Percentiles rank a stretch among this genome's conserved stretches.
Evolutionary conservation across 2,329 filamentous ascomycete species (phyloP).

Genomic region (Magnaporthiopsis incrustans): DNA sequence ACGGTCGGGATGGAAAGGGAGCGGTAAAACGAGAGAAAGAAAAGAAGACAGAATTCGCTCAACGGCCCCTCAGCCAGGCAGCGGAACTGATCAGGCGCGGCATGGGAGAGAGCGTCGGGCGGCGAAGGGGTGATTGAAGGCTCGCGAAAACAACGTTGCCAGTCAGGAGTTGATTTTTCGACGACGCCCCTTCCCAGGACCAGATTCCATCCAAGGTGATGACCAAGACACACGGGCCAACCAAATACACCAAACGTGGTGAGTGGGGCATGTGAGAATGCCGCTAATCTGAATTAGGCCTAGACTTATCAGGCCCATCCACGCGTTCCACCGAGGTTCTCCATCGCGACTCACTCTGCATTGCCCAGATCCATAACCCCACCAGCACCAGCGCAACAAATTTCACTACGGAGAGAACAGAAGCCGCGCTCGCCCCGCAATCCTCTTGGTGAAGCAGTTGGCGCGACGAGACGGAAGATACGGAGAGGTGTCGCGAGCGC

Average conservation of each 20-base stretch:
- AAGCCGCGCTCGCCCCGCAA: neutral
- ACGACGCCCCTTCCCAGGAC: neutral
- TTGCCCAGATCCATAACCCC: neutral
- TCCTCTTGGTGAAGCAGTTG: neutral
- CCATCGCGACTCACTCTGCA: neutral
- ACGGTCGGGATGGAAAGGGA: conserved; percentile 18
- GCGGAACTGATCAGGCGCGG: neutral
- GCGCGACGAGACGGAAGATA: neutral
- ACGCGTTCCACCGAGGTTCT: neutral
- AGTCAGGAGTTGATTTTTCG: conserved; percentile 2
- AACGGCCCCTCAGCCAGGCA: conserved; percentile 1
- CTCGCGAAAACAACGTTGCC: neutral
- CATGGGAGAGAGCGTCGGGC: neutral
- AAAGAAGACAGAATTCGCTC: neutral
- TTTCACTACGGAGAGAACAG: neutral
- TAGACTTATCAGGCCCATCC: conserved; percentile 2
- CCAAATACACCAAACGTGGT: neutral
- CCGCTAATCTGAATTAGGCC: neutral
- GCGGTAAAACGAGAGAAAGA: conserved; percentile 21
- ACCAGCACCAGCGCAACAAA: neutral
- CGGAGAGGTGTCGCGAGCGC: neutral
- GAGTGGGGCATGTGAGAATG: neutral
- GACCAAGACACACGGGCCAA: conserved; percentile 2
- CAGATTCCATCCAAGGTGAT: neutral
- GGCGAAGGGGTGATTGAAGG: neutral